Conservation (phyloP, 768 basidiomycete species). For the Boletus coccyginus region DNA sequence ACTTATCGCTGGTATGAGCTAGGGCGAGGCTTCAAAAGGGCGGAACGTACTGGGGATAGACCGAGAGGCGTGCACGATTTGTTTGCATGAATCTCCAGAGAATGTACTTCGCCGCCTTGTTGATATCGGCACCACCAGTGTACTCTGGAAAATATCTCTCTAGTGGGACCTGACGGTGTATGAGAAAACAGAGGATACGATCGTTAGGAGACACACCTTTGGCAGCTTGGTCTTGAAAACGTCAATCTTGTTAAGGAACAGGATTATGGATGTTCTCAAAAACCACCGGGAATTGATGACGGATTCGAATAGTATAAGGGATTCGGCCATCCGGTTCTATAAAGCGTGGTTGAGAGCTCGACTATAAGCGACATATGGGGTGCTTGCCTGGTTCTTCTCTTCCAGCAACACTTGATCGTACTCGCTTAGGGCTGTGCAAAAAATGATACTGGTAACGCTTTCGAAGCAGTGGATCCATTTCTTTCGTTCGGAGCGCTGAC, state of each 20-base stretch:
- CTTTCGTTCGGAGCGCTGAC: constrained; percentile 77
- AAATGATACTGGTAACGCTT: constrained; percentile 77
- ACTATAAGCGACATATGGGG: not conserved
- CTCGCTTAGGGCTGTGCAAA: constrained; percentile 72
- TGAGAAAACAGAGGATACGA: not conserved
- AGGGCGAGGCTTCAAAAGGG: not conserved
- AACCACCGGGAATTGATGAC: constrained; percentile 84
- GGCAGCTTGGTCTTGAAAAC: constrained; percentile 74
- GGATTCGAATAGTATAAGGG: constrained; percentile 69
- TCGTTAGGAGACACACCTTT: constrained; percentile 30
- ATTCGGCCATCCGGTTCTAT: constrained; percentile 76
- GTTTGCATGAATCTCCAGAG: constrained; percentile 95
- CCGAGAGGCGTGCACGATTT: constrained; percentile 77
- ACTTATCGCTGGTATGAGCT: constrained; percentile 33
- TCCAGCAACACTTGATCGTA: constrained; percentile 74
- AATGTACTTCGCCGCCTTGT: constrained; percentile 93
- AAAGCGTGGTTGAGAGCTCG: not conserved
- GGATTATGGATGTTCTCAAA: constrained; percentile 59
- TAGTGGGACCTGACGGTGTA: constrained; percentile 54
- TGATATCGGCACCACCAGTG: constrained; percentile 84
- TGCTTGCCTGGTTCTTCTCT: constrained; percentile 39
- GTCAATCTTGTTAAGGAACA: constrained; percentile 73
- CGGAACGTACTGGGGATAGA: constrained; percentile 81
- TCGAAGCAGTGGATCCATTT: constrained; percentile 83
- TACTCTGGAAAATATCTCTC: constrained; percentile 85